Percentiles rank a stretch among this genome's conserved stretches.
phyloP scores from a whole-genome alignment of 257 asterid genomes.

The Ajuga chamaepitys region DNA sequence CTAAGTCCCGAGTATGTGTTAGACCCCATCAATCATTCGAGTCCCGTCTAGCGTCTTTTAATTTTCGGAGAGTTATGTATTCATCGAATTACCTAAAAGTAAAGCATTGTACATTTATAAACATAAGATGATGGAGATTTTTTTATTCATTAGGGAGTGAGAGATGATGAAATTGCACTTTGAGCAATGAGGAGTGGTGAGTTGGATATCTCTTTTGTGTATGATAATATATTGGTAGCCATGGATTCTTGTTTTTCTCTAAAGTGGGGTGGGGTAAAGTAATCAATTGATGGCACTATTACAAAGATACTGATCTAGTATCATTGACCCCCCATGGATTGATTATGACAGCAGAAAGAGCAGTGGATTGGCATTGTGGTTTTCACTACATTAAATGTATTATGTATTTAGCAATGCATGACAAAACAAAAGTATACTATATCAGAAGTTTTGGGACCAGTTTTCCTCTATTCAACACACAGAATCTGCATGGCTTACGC shows the following conservation, averaged over 20 bases:
- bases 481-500: constrained; percentile 32
- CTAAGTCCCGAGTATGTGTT: too few relatives aligned
- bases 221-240: constrained; percentile 23
- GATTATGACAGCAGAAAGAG: constrained; percentile 37
- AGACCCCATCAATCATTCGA: too few relatives aligned
- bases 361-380: constrained; percentile 26
- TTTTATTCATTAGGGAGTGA: too few relatives aligned
- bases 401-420: constrained; percentile 22
- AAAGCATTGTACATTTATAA: too few relatives aligned
- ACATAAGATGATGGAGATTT: too few relatives aligned
- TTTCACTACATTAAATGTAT: constrained; percentile 20
- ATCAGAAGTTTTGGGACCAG: constrained; percentile 41
- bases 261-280: constrained; percentile 19
- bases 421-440: constrained; percentile 14
- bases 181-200: constrained; percentile 57
- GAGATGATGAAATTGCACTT: constrained; percentile 76
- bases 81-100: too few relatives aligned
- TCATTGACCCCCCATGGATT: constrained; percentile 40
- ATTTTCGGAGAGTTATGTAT: too few relatives aligned
- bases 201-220: constrained; percentile 30
- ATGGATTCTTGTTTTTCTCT: constrained; percentile 15
- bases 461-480: constrained; percentile 10
- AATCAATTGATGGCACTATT: constrained; percentile 41
- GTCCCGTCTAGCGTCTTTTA: too few relatives aligned
- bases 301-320: constrained; percentile 30